phyloP scores from a whole-genome alignment of 176 grass and related monocot species.

The Areca catechu region DNA sequence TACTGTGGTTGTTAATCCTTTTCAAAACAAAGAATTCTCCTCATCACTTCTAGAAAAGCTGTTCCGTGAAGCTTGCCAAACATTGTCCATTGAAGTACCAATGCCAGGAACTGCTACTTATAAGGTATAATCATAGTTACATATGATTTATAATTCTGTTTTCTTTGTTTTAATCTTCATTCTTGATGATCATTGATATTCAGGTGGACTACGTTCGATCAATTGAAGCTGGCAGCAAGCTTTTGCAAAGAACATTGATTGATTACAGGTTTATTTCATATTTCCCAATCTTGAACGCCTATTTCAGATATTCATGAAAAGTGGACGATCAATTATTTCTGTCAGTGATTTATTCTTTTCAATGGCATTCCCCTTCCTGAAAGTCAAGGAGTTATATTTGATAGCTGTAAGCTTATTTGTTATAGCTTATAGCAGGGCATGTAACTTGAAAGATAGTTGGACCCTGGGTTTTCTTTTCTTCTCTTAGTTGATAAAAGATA shows the following conservation, averaged over 20 bases:
- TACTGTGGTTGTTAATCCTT: conserved; percentile 76
- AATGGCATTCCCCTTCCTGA: too few species aligned
- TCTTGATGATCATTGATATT: conserved; percentile 2
- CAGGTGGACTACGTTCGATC: conserved; percentile 83
- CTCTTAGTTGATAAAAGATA: too few species aligned
- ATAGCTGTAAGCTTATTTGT: too few species aligned
- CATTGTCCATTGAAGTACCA: conserved; percentile 8
- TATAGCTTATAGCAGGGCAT: too few species aligned
- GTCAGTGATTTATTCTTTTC: too few species aligned
- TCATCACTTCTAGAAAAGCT: conserved; percentile 76
- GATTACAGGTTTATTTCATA: conserved; percentile 59
- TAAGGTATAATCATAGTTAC: conserved; percentile 32
- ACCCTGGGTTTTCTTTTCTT: too few species aligned
- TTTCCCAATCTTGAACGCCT: too few species aligned
- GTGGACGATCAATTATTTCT: too few species aligned
- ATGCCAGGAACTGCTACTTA: conserved; percentile 43
- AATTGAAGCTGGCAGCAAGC: conserved; percentile 68
- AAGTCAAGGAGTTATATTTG: too few species aligned
- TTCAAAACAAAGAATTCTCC: conserved; percentile 91
- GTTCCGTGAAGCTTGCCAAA: conserved; percentile 71
- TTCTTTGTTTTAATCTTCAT: too few species aligned
- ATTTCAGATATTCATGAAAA: too few species aligned
- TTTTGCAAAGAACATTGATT: conserved; percentile 77
- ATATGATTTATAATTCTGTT: background rate
- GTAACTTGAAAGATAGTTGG: too few species aligned